Evolutionary conservation across 768 basidiomycete genomes (phyloP).

Genomic region (Suillus clintonianus): DNA sequence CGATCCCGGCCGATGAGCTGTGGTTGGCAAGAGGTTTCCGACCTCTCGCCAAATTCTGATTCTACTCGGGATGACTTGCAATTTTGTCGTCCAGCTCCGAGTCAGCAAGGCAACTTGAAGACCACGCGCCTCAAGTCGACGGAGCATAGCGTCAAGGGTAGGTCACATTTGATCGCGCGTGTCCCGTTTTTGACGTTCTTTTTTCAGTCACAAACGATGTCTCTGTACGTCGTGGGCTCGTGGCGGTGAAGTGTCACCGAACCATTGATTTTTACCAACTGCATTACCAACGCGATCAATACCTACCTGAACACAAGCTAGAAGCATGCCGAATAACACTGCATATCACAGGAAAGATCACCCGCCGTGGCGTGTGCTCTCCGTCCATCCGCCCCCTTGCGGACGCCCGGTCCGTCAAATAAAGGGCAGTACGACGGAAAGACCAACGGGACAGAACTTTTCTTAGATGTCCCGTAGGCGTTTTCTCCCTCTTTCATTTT

Average conservation of each 20-base stretch:
- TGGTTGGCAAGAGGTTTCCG: too few species aligned
- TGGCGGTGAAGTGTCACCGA: too few species aligned
- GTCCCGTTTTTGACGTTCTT: neutral
- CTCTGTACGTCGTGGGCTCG: too few species aligned
- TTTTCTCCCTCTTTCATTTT: neutral
- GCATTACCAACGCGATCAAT: neutral
- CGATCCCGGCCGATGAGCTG: too few species aligned
- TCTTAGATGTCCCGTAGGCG: neutral
- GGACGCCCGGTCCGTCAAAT: neutral
- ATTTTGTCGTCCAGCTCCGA: too few species aligned
- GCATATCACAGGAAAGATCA: neutral
- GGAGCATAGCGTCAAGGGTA: too few species aligned
- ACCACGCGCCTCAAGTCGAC: too few species aligned
- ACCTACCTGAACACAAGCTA: neutral
- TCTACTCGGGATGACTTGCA: too few species aligned
- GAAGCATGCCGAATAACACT: neutral
- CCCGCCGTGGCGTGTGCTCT: neutral
- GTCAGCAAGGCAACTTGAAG: too few species aligned
- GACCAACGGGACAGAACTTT: neutral
- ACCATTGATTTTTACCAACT: too few species aligned
- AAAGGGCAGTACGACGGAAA: neutral
- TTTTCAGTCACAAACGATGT: too few species aligned
- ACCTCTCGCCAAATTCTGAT: too few species aligned
- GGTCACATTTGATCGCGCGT: neutral
- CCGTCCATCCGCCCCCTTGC: neutral